Percentiles rank a stretch among this genome's conserved stretches.
phyloP scores from a whole-genome alignment of 352 stramenopile genomes.

The Globisporangium heterothallicum region DNA sequence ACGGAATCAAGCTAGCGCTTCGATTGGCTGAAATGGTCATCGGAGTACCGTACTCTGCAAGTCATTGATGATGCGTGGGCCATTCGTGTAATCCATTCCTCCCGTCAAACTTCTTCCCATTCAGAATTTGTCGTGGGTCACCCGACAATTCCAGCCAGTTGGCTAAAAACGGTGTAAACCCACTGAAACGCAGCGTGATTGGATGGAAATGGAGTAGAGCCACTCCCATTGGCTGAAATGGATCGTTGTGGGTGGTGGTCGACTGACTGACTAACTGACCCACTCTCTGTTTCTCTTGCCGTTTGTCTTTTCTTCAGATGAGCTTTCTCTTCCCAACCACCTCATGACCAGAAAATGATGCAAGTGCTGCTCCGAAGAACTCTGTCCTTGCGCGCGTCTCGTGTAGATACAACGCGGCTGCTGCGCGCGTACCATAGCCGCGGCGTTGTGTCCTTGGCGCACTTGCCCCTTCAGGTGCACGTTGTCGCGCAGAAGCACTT shows the following conservation, averaged over 20 bases:
- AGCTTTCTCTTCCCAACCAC: background rate
- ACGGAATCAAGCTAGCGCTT: too few species aligned
- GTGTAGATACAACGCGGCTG: background rate
- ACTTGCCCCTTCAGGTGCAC: constrained; percentile 13
- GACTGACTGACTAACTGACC: too few species aligned
- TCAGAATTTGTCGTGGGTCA: background rate
- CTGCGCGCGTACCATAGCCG: constrained; percentile 3
- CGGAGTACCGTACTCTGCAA: background rate
- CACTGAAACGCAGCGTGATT: too few species aligned
- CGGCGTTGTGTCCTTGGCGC: background rate
- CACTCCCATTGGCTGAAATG: background rate
- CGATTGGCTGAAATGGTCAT: too few species aligned
- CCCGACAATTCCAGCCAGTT: background rate
- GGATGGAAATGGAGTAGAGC: too few species aligned
- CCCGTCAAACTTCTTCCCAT: too few species aligned
- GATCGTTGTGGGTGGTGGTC: background rate
- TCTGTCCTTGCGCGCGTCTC: background rate
- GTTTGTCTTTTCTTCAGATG: background rate
- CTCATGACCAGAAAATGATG: constrained; percentile 2
- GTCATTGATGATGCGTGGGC: background rate
- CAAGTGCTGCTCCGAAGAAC: constrained; percentile 8
- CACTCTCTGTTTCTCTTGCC: background rate
- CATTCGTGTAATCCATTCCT: too few species aligned
- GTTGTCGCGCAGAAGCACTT: constrained; percentile 11
- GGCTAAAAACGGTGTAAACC: too few species aligned